phyloP scores from a whole-genome alignment of 75 land plant genomes.

The Cryptomeria japonica region DNA sequence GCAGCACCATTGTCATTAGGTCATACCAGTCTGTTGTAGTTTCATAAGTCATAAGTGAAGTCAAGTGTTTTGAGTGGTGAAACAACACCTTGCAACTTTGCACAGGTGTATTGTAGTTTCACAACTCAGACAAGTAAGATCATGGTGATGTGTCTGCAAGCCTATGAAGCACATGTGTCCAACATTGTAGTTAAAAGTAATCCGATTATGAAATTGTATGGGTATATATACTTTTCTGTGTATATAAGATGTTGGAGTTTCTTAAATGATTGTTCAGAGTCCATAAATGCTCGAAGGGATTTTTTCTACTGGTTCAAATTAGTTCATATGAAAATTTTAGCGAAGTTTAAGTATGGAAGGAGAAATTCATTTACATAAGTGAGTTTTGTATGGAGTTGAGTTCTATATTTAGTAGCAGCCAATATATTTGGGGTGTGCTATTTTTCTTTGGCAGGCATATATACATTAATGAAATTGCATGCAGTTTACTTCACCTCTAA shows the following conservation, averaged over 20 bases:
- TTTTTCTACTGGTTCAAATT: no score
- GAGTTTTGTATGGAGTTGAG: no score
- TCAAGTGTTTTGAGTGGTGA: background rate
- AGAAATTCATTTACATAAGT: no score
- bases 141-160: background rate
- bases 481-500: no score
- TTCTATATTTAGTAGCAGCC: no score
- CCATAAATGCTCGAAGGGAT: no score
- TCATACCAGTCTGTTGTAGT: background rate
- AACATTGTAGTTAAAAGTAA: background rate
- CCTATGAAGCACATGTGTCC: background rate
- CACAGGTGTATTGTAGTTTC: background rate
- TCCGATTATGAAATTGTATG: background rate
- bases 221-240: background rate
- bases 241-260: background rate
- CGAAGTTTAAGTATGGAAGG: background rate
- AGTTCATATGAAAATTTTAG: background rate
- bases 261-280: no score
- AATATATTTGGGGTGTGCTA: no score
- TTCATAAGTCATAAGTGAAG: no score
- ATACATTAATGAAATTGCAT: no score
- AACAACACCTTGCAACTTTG: background rate
- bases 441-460: no score
- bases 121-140: background rate
- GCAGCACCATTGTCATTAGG: background rate